Evolutionary conservation across 1,139 yeast species (phyloP), one percentile per base, ranked within the genome.

Genomic region (Pichia sp.): DNA sequence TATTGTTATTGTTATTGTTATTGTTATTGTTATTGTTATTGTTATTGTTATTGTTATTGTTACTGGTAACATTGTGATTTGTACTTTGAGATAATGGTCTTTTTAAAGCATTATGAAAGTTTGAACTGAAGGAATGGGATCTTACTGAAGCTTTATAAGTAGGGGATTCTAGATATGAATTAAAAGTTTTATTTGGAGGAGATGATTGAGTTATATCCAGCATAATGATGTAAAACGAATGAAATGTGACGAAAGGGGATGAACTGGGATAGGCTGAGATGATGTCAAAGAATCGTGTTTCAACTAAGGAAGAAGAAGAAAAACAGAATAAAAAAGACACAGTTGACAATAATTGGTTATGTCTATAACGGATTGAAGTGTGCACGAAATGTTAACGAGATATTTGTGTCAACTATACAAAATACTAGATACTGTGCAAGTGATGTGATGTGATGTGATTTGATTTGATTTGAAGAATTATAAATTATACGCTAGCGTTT

Each of bases 181-280:
- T 19, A 13, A 44, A 18, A 10, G 29, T 30, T 13, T 41, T 19
- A 25, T 33, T 42, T 10, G 51, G n/a, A 3, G 51, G 22, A 3
- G 47, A 33, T 4, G 54, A 47, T 6, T 51, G 46, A 27, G 39
- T 45, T 11, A 48, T 46, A 36, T 46, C 42, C 43, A 52, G 42
- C 50, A 49, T 52, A 14, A 3, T 36, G 22, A 34, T 34, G 19
- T n/a, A 2, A 34, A 34, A n/a, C 38, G 38, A 34, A n/a, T n/a
- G 38, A n/a, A 34, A 34, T n/a, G 19, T 34, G 19, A n/a, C 19
- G 27, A 36, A 19, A 16, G 25, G 25, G 41, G 41, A n/a, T 22
- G 25, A 3, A 4, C 3, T 4, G 25, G n/a, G 38, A n/a, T 34
- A 34, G 19, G 34, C 5, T 31, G n/a, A 31, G 14, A 31, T 31